Base-by-base conservation (phyloP, 148 eudicot genomes). In the Nepenthes mirabilis region DNA sequence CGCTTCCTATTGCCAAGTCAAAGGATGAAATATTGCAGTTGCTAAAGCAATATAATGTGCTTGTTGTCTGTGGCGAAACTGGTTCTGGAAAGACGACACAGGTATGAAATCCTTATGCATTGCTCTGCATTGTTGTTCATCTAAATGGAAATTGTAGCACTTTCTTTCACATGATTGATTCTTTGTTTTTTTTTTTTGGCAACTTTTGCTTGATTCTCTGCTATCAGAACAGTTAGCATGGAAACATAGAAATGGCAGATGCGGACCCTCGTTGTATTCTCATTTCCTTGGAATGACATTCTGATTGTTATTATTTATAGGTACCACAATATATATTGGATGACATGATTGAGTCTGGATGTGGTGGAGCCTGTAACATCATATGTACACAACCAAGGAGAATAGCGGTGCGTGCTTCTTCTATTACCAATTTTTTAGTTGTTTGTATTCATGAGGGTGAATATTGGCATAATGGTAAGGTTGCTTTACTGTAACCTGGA, bases 11-110 rank as follows among this genome's bases (percentile, higher is more conserved):
- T 73, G 84, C 90, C 47, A 87, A 82, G 72, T 62, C 77, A 62
- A 91, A 82, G 76, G 79, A 66, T 77, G 86, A 80, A 54, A 82
- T 91, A 61, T 61, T 91, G 59, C 68, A 51, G 34, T 76, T 75
- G 60, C 67, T 91, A 64, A 76, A 82, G 74, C 76, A 85, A 75
- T 83, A 78, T 56, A 66, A 85, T 70, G 94, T 91, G 67, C 72
- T 88, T 68, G 94, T 88, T 77, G 83, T 85, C 68, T 91, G 88
- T 66, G 94, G 98, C 49, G 98, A 91, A 77, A 91, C 96, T 58
- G 98, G 98, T 68, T 91, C 90, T 65, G 96, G 97, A 61, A 91
- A 91, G 87, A 91, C 98, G 37, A 91, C 98, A 47, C 98, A 91
- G 98, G 98, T 91, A 59, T 49, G 11, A 49, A 11, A 49, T 49